Evolutionary conservation across 352 stramenopile genomes (phyloP).

Genomic region (Stramenopiles sp.): DNA sequence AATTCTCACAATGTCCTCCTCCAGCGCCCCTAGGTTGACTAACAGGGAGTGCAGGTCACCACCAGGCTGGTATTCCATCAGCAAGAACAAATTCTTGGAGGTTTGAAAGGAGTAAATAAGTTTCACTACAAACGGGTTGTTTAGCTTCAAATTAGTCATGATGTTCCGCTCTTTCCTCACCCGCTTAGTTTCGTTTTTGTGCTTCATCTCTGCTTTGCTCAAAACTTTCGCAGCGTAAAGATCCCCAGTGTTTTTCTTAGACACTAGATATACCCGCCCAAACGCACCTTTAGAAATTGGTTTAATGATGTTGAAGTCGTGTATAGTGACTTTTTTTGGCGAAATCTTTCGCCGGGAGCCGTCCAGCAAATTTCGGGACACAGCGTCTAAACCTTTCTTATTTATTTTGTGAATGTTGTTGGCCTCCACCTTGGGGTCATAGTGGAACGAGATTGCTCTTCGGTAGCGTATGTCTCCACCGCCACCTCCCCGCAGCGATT

Average conservation of each 20-base stretch:
- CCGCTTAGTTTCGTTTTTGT: slow-evolving; percentile 60
- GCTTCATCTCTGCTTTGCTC: slow-evolving; percentile 54
- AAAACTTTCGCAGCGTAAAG: slow-evolving; percentile 71
- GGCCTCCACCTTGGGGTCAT: no score
- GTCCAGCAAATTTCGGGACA: no score
- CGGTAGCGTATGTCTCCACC: no score
- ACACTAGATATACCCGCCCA: slow-evolving; percentile 61
- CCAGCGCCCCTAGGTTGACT: slow-evolving; percentile 15
- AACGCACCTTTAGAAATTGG: slow-evolving; percentile 65
- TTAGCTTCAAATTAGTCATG: slow-evolving; percentile 46
- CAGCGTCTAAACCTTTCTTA: no score
- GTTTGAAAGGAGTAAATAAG: slow-evolving; percentile 69
- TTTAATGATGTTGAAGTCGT: slow-evolving; percentile 65
- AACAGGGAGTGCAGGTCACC: slow-evolving; percentile 67
- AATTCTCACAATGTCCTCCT: slow-evolving; percentile 41
- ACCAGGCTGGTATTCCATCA: slow-evolving; percentile 67
- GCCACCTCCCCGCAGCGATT: no score
- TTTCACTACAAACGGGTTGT: slow-evolving; percentile 69
- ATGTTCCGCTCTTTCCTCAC: slow-evolving; percentile 67
- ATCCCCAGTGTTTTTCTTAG: slow-evolving; percentile 40
- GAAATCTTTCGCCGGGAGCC: no score
- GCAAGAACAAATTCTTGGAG: slow-evolving; percentile 54
- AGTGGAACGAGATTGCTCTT: no score
- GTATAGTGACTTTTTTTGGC: not conserved
- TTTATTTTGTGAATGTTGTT: no score